These are phyloP conservation scores for Microdochium paspali DNA, from an alignment of 2,329 filamentous ascomycete species.

Conservation along the genomic window DNA sequence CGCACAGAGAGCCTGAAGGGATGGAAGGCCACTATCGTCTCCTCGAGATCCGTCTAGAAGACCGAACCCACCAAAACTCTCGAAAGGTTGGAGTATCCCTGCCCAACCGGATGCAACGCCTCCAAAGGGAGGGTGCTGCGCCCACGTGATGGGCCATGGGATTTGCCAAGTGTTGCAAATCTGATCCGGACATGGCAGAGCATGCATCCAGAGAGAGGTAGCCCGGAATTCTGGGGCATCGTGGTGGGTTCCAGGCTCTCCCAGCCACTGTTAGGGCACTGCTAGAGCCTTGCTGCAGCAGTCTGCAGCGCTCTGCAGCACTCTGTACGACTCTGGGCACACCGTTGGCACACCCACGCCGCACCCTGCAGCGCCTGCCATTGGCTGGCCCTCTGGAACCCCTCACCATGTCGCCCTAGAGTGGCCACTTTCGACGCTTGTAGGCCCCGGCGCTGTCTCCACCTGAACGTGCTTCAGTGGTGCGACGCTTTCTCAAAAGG, in stretches of 20 bases:
- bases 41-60: too few species aligned
- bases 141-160: background rate
- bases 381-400: background rate
- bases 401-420: background rate
- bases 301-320: background rate
- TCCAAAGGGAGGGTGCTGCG: background rate
- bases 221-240: background rate
- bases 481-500: background rate
- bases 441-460: background rate
- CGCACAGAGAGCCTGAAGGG: too few species aligned
- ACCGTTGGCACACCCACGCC: background rate
- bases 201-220: too few species aligned
- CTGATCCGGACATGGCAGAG: too few species aligned
- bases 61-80: too few species aligned
- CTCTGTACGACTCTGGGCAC: too few species aligned
- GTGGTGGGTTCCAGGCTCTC: background rate
- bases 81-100: background rate
- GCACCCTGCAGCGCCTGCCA: background rate
- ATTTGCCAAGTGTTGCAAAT: background rate
- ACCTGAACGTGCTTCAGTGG: background rate
- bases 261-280: background rate
- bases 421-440: background rate
- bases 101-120: background rate
- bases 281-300: background rate
- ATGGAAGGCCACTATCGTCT: too few species aligned